phyloP scores from a whole-genome alignment of 192 early-diverging fungal species.

The Cladochytrium replicatum region DNA sequence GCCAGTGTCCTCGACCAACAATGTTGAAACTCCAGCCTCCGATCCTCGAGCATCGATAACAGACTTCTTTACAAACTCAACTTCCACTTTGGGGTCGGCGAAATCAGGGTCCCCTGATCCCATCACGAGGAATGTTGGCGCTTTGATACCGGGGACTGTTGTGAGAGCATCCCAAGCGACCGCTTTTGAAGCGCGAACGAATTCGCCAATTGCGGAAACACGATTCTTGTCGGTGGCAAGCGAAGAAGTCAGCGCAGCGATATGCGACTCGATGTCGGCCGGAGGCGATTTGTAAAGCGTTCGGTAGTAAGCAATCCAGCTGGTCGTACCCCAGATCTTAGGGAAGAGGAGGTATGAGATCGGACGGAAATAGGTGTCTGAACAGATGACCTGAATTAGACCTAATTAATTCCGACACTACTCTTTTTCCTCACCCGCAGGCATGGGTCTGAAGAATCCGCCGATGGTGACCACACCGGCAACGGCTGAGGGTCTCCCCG shows the following conservation, averaged over 20 bases:
- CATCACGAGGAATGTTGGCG: conserved; percentile 10
- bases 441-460: conserved; percentile 22
- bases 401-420: not conserved
- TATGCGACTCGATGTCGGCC: conserved; percentile 11
- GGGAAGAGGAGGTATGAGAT: conserved; percentile 15
- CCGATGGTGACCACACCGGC: conserved; percentile 11
- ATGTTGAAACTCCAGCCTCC: no score
- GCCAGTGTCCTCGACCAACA: no score
- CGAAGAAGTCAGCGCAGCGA: conserved; percentile 8
- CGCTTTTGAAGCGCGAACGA: conserved; percentile 13
- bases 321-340: conserved; percentile 13
- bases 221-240: conserved; percentile 12
- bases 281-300: conserved; percentile 16
- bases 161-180: conserved; percentile 2
- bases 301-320: conserved; percentile 9
- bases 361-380: conserved; percentile 12
- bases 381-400: not conserved
- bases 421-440: conserved; percentile 8
- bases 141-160: not conserved
- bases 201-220: conserved; percentile 6
- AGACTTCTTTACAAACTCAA: not conserved
- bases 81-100: conserved; percentile 11
- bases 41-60: no score
- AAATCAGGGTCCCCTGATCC: conserved; percentile 25
- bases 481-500: conserved; percentile 8